phyloP scores from a whole-genome alignment of 345 rosid species.

The Iberis pinnata region DNA sequence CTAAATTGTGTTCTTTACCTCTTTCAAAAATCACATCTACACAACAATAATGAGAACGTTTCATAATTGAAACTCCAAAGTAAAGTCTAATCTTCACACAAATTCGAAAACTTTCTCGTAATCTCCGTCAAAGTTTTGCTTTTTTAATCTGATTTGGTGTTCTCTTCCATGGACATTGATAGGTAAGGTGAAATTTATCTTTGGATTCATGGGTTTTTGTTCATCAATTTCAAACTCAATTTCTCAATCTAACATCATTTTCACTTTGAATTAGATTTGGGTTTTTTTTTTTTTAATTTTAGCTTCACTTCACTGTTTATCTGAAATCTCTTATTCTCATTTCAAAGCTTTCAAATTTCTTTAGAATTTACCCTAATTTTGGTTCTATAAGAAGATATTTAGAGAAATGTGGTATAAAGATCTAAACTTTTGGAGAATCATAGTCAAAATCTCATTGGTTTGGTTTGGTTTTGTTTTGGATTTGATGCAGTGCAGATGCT shows the following conservation, averaged over 20 bases:
- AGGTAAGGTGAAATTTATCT: no score
- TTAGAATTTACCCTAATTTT: no score
- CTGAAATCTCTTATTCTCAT: neutral
- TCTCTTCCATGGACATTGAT: constrained; percentile 37
- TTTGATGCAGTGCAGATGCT: constrained; percentile 48
- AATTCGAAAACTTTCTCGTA: constrained; percentile 2
- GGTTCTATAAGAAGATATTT: no score
- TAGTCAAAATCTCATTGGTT: neutral
- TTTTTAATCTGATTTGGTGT: constrained; percentile 18
- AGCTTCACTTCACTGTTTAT: neutral
- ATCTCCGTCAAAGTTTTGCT: constrained; percentile 21
- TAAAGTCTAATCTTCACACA: neutral
- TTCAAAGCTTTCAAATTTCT: neutral
- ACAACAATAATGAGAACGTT: neutral
- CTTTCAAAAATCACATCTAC: no score
- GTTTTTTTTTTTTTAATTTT: no score
- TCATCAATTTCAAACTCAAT: neutral
- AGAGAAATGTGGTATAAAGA: no score
- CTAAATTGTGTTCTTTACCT: constrained; percentile 15
- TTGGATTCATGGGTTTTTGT: no score
- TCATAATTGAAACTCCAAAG: neutral
- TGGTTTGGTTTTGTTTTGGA: neutral
- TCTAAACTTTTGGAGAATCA: no score
- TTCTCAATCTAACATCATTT: neutral
- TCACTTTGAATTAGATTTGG: no score